A percentile compares a stretch with the other conserved stretches of the same genome.
These are phyloP conservation scores for Diaporthe sp. DNA, from an alignment of 2,329 filamentous ascomycete species.

Conservation along the genomic window DNA sequence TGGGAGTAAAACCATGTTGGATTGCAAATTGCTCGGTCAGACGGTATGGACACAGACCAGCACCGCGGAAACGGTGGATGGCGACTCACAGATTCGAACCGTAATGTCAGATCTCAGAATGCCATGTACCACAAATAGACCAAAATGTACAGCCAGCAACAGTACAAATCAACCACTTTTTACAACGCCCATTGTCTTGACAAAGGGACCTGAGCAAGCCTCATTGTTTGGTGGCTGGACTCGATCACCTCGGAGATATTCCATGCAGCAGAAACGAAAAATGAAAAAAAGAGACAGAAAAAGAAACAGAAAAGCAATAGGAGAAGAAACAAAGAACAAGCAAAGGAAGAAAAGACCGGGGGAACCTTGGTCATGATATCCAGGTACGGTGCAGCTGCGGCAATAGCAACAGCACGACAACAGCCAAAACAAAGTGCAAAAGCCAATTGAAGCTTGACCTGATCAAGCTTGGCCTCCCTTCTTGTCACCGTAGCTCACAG, in stretches of 20 bases:
- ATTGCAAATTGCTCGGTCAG: constrained; percentile 6
- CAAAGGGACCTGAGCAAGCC: background rate
- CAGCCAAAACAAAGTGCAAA: constrained; percentile 18
- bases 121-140: constrained; percentile 12
- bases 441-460: constrained; percentile 29
- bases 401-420: background rate
- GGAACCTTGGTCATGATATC: background rate
- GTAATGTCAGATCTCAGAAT: constrained; percentile 27
- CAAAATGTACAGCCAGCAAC: background rate
- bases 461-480: constrained; percentile 11
- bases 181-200: background rate
- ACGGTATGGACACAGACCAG: constrained; percentile 6
- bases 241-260: background rate
- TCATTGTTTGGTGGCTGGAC: background rate
- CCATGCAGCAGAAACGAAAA: background rate
- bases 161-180: background rate
- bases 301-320: no score
- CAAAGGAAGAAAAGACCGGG: background rate
- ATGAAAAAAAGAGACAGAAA: no score
- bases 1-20: constrained; percentile 7
- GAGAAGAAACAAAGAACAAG: background rate
- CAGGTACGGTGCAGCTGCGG: background rate
- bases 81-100: background rate
- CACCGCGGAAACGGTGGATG: background rate
- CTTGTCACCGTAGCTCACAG: background rate